Base-by-base conservation (phyloP, 2,329 filamentous ascomycete species). In the Hansfordia pulvinata region DNA sequence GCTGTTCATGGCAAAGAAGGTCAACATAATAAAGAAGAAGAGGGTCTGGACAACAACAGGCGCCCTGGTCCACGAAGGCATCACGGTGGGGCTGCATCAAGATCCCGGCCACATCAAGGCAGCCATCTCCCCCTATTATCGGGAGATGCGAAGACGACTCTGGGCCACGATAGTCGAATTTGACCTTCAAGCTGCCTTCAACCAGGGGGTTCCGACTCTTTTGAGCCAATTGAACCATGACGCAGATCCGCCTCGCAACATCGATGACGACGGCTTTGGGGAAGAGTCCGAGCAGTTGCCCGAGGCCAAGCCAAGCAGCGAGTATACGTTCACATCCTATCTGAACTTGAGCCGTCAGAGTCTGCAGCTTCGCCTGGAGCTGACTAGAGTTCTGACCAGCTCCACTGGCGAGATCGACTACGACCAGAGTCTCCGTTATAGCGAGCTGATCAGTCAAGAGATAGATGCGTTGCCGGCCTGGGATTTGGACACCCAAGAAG, bases 21-120 rank as follows among this genome's bases (percentile, higher is more conserved):
- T 73, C 35, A 75, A 75, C 46, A 67, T 63, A 3, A 62, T 74
- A 35, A 71, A 73, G 53, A 74, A 74, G 58, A 74, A 74, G 56
- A 57, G 66, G 9, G 73, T 69, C 45, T 74, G 69, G 69, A 69
- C 64, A 10, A 56, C 59, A 20, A 56, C 69, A 1, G 67, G 69
- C 1, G 54, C 60, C 5, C 52, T 74, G 30, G 60, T 71, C 10
- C 65, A 68, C 25, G 64, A 73, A 27, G 67, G 63, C 29, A 63
- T 74, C 30, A 61, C 62, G 2, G 61, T 73, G 17, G 69, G 68
- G 10, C 52, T 75, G 24, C 69, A 75, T 37, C 62, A 64, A 11
- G 69, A 74, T 39, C 67, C 68, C 3, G 62, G 63, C 37, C 57
- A 62, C 31, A 64, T 70, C 51, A 54, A 52, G 11, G 57, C 60